A percentile compares a stretch with the other conserved stretches of the same genome.
phyloP scores from a whole-genome alignment of 139 green algal genomes.

The Picochlorum sp. region DNA sequence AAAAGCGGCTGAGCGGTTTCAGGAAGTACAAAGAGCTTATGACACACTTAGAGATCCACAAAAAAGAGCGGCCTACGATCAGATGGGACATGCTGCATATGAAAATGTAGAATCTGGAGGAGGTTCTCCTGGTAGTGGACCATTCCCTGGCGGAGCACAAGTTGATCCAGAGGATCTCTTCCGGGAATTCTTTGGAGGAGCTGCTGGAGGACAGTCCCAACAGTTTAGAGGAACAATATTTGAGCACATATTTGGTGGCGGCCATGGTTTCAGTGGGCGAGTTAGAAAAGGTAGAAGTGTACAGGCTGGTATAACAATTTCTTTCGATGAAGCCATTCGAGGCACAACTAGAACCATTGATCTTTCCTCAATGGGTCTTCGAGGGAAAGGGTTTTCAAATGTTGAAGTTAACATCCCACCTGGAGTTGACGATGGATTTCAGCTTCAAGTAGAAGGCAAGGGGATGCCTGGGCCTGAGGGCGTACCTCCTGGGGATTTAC shows the following conservation, averaged over 20 bases:
- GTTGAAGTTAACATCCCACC: conserved; percentile 47
- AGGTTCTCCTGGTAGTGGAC: conserved; percentile 2
- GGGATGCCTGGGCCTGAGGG: conserved; percentile 2
- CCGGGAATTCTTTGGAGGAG: conserved; percentile 28
- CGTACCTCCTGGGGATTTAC: conserved; percentile 21
- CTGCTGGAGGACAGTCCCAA: conserved; percentile 1
- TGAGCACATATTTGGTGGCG: conserved; percentile 15
- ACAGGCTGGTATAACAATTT: conserved; percentile 18
- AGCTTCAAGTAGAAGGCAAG: conserved; percentile 26
- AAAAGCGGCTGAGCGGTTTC: conserved; percentile 64
- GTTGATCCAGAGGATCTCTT: conserved; percentile 36
- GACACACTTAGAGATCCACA: conserved; percentile 75
- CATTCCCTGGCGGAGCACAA: conserved; percentile 15
- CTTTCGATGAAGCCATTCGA: conserved; percentile 49
- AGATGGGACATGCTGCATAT: conserved; percentile 28
- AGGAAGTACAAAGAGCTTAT: conserved; percentile 81
- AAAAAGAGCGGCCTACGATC: conserved; percentile 68
- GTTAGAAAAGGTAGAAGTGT: conserved; percentile 1
- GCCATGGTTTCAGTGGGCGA: not conserved
- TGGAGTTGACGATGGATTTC: conserved; percentile 40
- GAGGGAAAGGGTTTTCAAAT: conserved; percentile 5
- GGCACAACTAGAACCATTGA: conserved; percentile 27
- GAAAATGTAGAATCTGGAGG: conserved; percentile 11
- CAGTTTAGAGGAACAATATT: conserved; percentile 5
- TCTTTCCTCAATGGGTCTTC: conserved; percentile 11